These are phyloP conservation scores for Calycina herbarum DNA, from an alignment of 2,329 filamentous ascomycete species.

Conservation along the genomic window DNA sequence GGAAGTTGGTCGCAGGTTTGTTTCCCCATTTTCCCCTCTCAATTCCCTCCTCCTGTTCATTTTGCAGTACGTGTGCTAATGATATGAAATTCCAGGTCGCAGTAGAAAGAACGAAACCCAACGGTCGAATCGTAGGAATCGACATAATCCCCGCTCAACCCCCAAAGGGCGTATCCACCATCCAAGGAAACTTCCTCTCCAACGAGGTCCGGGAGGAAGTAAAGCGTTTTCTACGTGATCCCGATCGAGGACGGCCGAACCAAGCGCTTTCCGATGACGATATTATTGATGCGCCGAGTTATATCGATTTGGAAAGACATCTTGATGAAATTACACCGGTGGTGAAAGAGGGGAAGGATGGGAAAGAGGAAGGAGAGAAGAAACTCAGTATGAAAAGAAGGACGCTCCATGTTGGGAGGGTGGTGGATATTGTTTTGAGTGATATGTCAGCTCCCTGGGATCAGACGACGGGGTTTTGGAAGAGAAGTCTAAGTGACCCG, in stretches of 20 bases:
- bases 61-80: background rate
- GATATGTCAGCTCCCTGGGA: conserved; percentile 99
- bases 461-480: conserved; percentile 74
- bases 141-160: conserved; percentile 93
- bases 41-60: background rate
- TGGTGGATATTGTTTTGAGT: conserved; percentile 91
- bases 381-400: background rate
- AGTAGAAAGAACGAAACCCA: conserved; percentile 71
- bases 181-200: conserved; percentile 91
- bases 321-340: conserved; percentile 29
- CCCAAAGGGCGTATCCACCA: conserved; percentile 85
- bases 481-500: conserved; percentile 91
- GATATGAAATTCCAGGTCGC: conserved; percentile 62
- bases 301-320: conserved; percentile 65
- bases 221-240: conserved; percentile 70
- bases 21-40: conserved; percentile 12
- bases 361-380: conserved; percentile 40
- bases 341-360: conserved; percentile 33
- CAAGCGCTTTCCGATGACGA: conserved; percentile 21
- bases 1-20: conserved; percentile 69
- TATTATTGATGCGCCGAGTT: conserved; percentile 50
- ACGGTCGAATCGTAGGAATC: conserved; percentile 82
- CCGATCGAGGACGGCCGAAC: conserved; percentile 55
- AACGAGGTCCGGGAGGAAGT: conserved; percentile 73
- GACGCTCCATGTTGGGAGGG: conserved; percentile 44